Conservation (phyloP, 495 filamentous ascomycete genomes). For the Lasiosphaeria miniovina region DNA sequence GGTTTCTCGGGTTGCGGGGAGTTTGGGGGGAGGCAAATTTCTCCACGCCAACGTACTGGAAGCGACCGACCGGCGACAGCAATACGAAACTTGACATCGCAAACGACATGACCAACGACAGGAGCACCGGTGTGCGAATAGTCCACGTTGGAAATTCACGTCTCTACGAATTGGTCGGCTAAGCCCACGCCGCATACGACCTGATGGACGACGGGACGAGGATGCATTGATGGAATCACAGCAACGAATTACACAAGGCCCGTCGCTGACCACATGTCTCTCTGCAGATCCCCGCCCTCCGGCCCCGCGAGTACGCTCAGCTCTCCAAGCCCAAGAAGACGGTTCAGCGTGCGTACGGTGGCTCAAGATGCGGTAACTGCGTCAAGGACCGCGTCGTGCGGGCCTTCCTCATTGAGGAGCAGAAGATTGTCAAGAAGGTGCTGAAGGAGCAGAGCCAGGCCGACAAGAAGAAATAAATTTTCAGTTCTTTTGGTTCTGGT, state of each 20-base stretch:
- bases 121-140: no score
- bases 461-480: constrained; percentile 71
- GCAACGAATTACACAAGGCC: not conserved
- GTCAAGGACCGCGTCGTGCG: constrained; percentile 96
- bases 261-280: constrained; percentile 13
- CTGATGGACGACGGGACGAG: constrained; percentile 2
- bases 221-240: not conserved
- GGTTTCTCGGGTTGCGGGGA: not conserved
- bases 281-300: constrained; percentile 85
- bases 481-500: constrained; percentile 21
- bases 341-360: constrained; percentile 96
- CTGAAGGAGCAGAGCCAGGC: constrained; percentile 74
- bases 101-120: not conserved
- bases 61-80: not conserved
- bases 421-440: constrained; percentile 99
- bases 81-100: not conserved
- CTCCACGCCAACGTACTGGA: not conserved
- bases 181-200: no score
- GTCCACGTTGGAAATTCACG: no score
- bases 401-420: constrained; percentile 99
- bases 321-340: constrained; percentile 98
- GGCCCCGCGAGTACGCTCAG: constrained; percentile 92
- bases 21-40: constrained; percentile 1
- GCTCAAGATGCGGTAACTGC: constrained; percentile 96
- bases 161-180: no score